Evolutionary conservation across 2,329 filamentous ascomycete species (phyloP).

Genomic region (Fusarium albosuccineum): DNA sequence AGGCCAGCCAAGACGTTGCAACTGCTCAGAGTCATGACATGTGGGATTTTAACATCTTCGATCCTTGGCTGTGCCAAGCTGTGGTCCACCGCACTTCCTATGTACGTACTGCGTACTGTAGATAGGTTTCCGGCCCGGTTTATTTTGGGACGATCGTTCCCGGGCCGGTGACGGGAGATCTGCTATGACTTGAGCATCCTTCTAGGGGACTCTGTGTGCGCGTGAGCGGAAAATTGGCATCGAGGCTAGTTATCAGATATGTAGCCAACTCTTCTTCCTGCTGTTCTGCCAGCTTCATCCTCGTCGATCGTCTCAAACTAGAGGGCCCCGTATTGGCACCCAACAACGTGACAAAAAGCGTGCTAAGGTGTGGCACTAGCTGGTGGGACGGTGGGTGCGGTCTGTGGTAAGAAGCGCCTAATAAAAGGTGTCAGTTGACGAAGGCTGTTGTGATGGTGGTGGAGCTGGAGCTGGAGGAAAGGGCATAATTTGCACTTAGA

Average conservation of each 20-base stretch:
- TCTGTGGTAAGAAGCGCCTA: slow-evolving; percentile 27
- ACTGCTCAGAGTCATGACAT: not conserved
- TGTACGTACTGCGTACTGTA: too few species aligned
- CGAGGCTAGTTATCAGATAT: slow-evolving; percentile 13
- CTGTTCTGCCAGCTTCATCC: slow-evolving; percentile 31
- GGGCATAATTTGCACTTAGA: slow-evolving; percentile 33
- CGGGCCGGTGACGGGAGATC: slow-evolving; percentile 45
- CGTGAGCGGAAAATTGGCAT: slow-evolving; percentile 22
- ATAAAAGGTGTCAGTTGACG: slow-evolving; percentile 43
- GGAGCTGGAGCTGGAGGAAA: slow-evolving; percentile 24
- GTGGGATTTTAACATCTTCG: not conserved
- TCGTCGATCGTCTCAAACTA: slow-evolving; percentile 23
- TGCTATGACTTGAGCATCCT: slow-evolving; percentile 27
- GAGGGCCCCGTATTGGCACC: slow-evolving; percentile 22
- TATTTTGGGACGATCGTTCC: slow-evolving; percentile 32
- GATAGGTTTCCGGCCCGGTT: slow-evolving; percentile 30
- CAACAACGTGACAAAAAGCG: slow-evolving; percentile 25
- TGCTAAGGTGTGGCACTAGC: slow-evolving; percentile 37
- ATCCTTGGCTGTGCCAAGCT: slow-evolving; percentile 27
- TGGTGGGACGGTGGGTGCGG: slow-evolving; percentile 22
- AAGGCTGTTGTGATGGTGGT: slow-evolving; percentile 25
- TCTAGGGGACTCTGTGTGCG: slow-evolving; percentile 25
- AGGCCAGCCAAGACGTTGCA: not conserved
- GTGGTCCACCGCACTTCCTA: slow-evolving; percentile 43
- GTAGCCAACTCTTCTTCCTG: slow-evolving; percentile 6